Conservation (phyloP, 345 rosid genomes). For the Acer saccharum region DNA sequence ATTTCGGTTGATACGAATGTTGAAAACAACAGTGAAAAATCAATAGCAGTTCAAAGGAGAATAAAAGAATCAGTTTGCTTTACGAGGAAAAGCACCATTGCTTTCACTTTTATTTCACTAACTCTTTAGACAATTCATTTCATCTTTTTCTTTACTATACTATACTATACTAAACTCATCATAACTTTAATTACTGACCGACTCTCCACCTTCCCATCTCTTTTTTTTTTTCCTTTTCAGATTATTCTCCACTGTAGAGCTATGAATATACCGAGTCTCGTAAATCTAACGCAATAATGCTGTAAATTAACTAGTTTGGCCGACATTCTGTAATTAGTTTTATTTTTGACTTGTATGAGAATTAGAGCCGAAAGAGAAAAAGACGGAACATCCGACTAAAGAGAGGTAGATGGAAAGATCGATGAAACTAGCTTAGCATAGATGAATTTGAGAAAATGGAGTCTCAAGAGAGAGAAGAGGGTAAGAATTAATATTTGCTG, state of each 20-base stretch:
- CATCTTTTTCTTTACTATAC: slow-evolving; percentile 3
- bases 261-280: slow-evolving; percentile 31
- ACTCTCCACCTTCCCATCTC: slow-evolving; percentile 2
- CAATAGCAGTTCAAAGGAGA: slow-evolving; percentile 16
- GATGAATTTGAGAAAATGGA: not conserved
- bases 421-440: not conserved
- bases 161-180: not conserved
- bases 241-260: slow-evolving; percentile 8
- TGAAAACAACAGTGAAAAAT: slow-evolving; percentile 37
- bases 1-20: slow-evolving; percentile 53
- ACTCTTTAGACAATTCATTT: slow-evolving; percentile 10
- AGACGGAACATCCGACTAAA: not conserved
- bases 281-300: slow-evolving; percentile 39
- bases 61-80: slow-evolving; percentile 39
- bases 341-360: slow-evolving; percentile 2
- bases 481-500: not conserved
- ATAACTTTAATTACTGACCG: slow-evolving; percentile 5
- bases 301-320: slow-evolving; percentile 8
- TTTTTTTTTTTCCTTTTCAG: not conserved
- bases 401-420: not conserved
- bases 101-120: slow-evolving; percentile 11
- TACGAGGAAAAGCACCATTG: slow-evolving; percentile 27
- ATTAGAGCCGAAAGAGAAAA: slow-evolving; percentile 14
- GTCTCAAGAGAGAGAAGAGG: not conserved
- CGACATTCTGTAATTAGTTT: slow-evolving; percentile 1